Base-by-base conservation (phyloP, 768 basidiomycete genomes). In the Tylopilus subfusipes region DNA sequence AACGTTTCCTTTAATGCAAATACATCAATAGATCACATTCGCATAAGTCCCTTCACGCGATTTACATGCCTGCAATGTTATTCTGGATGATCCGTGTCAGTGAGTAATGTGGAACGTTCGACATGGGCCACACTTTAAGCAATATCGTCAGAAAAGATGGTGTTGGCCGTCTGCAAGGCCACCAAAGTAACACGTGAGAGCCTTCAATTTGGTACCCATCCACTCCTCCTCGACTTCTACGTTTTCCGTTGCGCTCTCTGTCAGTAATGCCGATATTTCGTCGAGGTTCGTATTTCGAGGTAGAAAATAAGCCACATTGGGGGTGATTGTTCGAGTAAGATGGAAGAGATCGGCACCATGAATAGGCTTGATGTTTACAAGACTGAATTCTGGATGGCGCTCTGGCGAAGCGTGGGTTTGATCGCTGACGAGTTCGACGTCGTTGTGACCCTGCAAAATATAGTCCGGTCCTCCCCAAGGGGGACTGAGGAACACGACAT, bases 141-240 rank as follows among this genome's bases (percentile, higher is more conserved):
- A 36, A 19, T 18, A 36, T 39, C 24, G 21, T 48, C 58, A 80
- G 58, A 84, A 91, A 56, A 85, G 61, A 38, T 80, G 67, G 50
- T 83, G 84, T 63, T 92, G 89, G 3, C 86, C 88, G 22, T 70
- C 68, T 10, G 73, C 88, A 40, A 98, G 73, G 13, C 92, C 92
- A 8, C 96, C 96, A 71, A 87, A 97, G 69, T 97, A 96, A 68
- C 91, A 94, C 1, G 93, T 97, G 49, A 98, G 72, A 0, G 95
- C 96, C 66, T 98, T 98, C 42, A 98, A 72, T 75, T 96, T 96
- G 11, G 77, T 77, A 3, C 93, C 88, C 86, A 92, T 96, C 94
- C 93, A 98, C 68, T 92, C 92, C 71, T 98, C 96, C 67, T 98
- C 94, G 8, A 98, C 80, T 70, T 98, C 96, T 11, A 96, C 79